Percentiles rank a stretch among this genome's conserved stretches.
These are phyloP conservation scores for Neurospora sp. DNA, from an alignment of 495 filamentous ascomycete genomes.

Conservation along the genomic window DNA sequence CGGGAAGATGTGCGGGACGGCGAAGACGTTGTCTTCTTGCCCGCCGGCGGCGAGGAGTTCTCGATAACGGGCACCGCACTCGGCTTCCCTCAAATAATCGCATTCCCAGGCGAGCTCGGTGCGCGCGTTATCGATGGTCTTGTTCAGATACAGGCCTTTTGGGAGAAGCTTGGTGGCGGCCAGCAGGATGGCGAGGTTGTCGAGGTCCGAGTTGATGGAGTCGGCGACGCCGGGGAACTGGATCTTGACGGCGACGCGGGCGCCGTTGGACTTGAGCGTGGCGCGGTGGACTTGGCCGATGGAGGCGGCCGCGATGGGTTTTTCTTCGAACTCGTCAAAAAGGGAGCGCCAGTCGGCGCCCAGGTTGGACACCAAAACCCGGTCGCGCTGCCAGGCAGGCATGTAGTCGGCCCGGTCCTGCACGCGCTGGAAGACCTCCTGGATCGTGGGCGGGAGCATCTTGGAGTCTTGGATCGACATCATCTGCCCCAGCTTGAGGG, in stretches of 20 bases:
- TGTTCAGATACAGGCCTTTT: constrained; percentile 87
- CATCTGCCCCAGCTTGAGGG: constrained; percentile 95
- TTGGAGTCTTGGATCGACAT: constrained; percentile 97
- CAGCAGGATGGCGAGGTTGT: constrained; percentile 81
- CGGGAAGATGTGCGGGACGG: constrained; percentile 65
- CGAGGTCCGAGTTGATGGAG: constrained; percentile 91
- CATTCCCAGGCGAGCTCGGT: constrained; percentile 93
- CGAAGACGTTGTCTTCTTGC: constrained; percentile 60
- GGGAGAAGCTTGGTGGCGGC: constrained; percentile 83
- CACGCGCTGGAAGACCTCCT: constrained; percentile 81
- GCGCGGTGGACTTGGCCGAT: constrained; percentile 95
- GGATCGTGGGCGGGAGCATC: constrained; percentile 77
- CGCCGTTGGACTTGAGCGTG: constrained; percentile 60
- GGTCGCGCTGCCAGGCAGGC: constrained; percentile 83
- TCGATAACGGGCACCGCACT: constrained; percentile 64
- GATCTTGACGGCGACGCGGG: constrained; percentile 84
- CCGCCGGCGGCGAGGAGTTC: constrained; percentile 44
- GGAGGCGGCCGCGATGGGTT: constrained; percentile 91
- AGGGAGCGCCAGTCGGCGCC: constrained; percentile 79
- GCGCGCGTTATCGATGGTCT: constrained; percentile 95
- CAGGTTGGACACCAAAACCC: constrained; percentile 67
- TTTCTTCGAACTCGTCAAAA: constrained; percentile 76
- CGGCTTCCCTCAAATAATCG: constrained; percentile 83
- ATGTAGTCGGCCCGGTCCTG: constrained; percentile 98
- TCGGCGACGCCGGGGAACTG: constrained; percentile 96